phyloP scores from a whole-genome alignment of 129 eudicot species.

The Apium graveolens region DNA sequence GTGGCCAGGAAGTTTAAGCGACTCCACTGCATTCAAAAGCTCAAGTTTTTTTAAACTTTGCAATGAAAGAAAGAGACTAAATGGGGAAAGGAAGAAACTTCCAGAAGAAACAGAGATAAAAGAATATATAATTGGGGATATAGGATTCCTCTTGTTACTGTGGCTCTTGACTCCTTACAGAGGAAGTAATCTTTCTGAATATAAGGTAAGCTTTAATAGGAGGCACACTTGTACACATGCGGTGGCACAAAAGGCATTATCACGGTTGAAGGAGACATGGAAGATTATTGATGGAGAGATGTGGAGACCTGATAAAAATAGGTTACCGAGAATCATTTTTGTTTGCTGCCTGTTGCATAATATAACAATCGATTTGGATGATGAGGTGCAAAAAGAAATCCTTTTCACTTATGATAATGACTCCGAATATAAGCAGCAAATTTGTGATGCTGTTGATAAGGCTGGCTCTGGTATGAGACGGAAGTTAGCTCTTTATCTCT shows the following conservation, averaged over 20 bases:
- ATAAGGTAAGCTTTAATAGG: slow-evolving; percentile 32
- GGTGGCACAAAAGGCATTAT: slow-evolving; percentile 46
- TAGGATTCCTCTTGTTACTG: slow-evolving; percentile 39
- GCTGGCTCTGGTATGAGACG: slow-evolving; percentile 35
- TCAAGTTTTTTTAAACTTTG: slow-evolving; percentile 35
- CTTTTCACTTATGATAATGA: slow-evolving; percentile 24
- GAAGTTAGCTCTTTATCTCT: slow-evolving; percentile 36
- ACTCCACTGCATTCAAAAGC: slow-evolving; percentile 27
- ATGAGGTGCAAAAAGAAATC: slow-evolving; percentile 41
- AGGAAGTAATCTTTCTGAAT: background rate
- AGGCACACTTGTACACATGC: slow-evolving; percentile 30
- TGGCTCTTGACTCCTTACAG: slow-evolving; percentile 58
- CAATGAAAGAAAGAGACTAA: slow-evolving; percentile 34
- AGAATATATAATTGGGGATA: slow-evolving; percentile 49
- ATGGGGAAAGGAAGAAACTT: slow-evolving; percentile 25
- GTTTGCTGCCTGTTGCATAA: slow-evolving; percentile 66
- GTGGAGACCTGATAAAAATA: slow-evolving; percentile 70
- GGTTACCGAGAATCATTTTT: slow-evolving; percentile 41
- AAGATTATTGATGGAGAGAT: slow-evolving; percentile 45
- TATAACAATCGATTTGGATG: slow-evolving; percentile 54
- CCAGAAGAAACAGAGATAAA: slow-evolving; percentile 33
- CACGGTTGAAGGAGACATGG: slow-evolving; percentile 53
- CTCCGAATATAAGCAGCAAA: slow-evolving; percentile 25
- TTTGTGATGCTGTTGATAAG: slow-evolving; percentile 25
- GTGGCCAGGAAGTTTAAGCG: slow-evolving; percentile 53